Evolutionary conservation across 805 yeast genomes (phyloP).

Genomic region (Hemisphaericaspora nanyangensis): DNA sequence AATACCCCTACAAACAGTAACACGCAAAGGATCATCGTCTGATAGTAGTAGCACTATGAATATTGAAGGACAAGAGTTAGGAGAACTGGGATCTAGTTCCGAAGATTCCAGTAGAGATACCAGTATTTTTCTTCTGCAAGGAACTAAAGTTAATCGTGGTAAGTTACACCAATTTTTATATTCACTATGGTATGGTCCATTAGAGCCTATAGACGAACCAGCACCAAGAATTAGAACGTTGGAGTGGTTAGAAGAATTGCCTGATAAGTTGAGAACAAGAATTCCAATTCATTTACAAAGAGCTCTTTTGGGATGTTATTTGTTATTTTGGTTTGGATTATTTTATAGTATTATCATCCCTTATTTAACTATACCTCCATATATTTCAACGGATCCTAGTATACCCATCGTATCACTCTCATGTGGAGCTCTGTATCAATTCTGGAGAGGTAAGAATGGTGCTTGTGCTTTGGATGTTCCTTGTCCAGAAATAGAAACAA

Average conservation of each 20-base stretch:
- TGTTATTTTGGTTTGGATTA: conserved; percentile 44
- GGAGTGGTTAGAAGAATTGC: conserved; percentile 36
- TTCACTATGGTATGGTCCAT: conserved; percentile 58
- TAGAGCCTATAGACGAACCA: conserved; percentile 42
- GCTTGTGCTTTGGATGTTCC: conserved; percentile 71
- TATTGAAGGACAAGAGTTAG: too few species aligned
- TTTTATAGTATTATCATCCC: conserved; percentile 40
- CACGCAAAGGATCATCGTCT: too few species aligned
- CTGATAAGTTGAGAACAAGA: conserved; percentile 29
- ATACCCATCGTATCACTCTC: conserved; percentile 41
- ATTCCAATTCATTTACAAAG: conserved; percentile 24
- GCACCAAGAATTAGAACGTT: conserved; percentile 32
- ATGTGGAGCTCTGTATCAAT: conserved; percentile 41
- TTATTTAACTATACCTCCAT: conserved; percentile 42
- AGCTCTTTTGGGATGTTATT: conserved; percentile 34
- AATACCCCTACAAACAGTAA: too few species aligned
- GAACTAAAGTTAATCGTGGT: too few species aligned
- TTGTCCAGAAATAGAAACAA: conserved; percentile 47
- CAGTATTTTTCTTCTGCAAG: too few species aligned
- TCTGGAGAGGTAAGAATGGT: conserved; percentile 76
- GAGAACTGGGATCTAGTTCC: too few species aligned
- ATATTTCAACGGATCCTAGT: conserved; percentile 14
- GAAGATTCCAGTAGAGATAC: too few species aligned
- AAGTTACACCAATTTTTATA: conserved; percentile 19
- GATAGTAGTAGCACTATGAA: too few species aligned